phyloP scores from a whole-genome alignment of 495 filamentous ascomycete genomes.

The Penicillium robsamsonii region DNA sequence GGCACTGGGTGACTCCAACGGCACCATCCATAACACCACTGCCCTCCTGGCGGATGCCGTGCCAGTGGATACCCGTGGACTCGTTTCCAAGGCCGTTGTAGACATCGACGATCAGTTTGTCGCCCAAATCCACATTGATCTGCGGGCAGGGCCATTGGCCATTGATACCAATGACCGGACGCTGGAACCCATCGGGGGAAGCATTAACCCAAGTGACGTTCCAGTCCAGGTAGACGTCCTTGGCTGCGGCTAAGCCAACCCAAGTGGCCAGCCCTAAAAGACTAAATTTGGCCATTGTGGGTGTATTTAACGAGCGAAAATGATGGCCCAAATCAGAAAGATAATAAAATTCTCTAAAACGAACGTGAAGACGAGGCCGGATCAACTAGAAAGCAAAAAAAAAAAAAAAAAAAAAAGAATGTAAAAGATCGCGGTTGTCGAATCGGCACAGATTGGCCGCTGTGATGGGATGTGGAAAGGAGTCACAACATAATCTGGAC shows the following conservation, averaged over 20 bases:
- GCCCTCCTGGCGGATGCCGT: conserved; percentile 62
- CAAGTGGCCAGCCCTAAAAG: conserved; percentile 25
- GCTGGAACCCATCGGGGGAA: conserved; percentile 72
- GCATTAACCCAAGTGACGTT: conserved; percentile 77
- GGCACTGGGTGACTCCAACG: conserved; percentile 63
- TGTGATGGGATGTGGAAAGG: conserved; percentile 7
- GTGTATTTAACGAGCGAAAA: conserved; percentile 19
- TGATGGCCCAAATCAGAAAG: conserved; percentile 14
- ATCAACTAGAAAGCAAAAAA: conserved; percentile 10
- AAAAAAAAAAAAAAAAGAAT: conserved; percentile 15
- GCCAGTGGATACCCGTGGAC: conserved; percentile 68
- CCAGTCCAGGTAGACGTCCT: conserved; percentile 55
- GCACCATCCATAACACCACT: conserved; percentile 64
- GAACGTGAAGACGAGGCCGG: conserved; percentile 12
- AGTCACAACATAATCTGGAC: background rate
- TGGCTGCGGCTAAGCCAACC: conserved; percentile 26
- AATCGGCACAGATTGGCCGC: conserved; percentile 17
- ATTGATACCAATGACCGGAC: conserved; percentile 80
- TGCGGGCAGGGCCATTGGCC: conserved; percentile 72
- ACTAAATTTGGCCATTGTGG: conserved; percentile 23
- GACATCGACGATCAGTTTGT: conserved; percentile 70
- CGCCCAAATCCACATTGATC: conserved; percentile 68
- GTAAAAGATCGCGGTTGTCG: conserved; percentile 16
- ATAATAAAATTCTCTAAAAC: conserved; percentile 24
- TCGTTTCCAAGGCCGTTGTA: conserved; percentile 74